Base-by-base conservation (phyloP, 192 early-diverging fungal species). In the Coemansia sp. region DNA sequence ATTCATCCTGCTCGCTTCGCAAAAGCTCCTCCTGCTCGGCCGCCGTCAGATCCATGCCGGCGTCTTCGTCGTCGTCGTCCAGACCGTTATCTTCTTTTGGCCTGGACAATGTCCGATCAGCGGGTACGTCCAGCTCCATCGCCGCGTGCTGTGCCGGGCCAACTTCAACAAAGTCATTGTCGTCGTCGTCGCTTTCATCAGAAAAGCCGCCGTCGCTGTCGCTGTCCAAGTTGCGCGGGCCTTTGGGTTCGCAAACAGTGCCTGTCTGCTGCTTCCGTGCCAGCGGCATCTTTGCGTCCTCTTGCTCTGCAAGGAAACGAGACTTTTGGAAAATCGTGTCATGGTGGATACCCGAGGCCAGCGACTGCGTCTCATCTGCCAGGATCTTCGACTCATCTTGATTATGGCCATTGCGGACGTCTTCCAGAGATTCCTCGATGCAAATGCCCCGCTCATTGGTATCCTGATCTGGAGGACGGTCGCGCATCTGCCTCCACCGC, bases 1-100 rank as follows among this genome's bases (percentile, higher is more conserved):
- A 91, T 55, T 93, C 90, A 32, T 77, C 69, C 36, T 81, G 74
- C 72, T 91, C 89, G 57, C 63, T 67, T 11, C 59, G 59, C 55
- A 78, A 42, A 28, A 78, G 63, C 47, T 64, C 51, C 2, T 53
- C 39, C 20, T 62, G 75, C 59, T 64, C 58, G 16, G 46, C 60
- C 19, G 39, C 29, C 18, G 59, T 25, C 1, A 45, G 57, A 35
- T 72, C 71, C 30, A 69, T 24, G 20, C 83, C 81, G 10, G 78
- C 72, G 46, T 81, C 78, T 16, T 66, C 59, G 30, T 83, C 59
- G 30, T 83, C 71, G 30, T 69, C 78, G 27, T 84, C 83, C 29
- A 6, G 18, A 16, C 16, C 16, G 16, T 30, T 27, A 6, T 18
- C 49, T 22, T 51, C 49, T 51, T 8, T 19, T 51, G 20, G 19